A percentile compares a stretch with the other conserved stretches of the same genome.
Evolutionary conservation across 1,139 yeast genomes (phyloP).

Genomic region (Zygosaccharomyces sapae): DNA sequence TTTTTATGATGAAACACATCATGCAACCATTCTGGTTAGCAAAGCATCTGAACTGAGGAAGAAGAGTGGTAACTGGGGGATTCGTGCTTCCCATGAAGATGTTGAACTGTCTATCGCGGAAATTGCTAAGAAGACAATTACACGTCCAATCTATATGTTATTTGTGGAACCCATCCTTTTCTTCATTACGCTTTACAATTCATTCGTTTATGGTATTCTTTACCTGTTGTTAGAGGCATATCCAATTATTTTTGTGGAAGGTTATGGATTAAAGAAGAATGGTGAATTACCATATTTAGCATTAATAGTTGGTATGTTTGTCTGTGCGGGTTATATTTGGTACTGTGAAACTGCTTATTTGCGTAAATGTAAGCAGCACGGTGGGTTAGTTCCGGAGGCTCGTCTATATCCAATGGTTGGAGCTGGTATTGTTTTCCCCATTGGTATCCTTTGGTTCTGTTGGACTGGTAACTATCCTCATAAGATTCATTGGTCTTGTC

Average conservation of each 20-base stretch:
- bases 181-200: slow-evolving; percentile 65
- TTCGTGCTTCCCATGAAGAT: slow-evolving; percentile 79
- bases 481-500: slow-evolving; percentile 78
- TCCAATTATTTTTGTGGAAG: slow-evolving; percentile 64
- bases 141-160: slow-evolving; percentile 69
- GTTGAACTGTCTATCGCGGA: slow-evolving; percentile 57
- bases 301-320: slow-evolving; percentile 55
- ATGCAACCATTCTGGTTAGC: slow-evolving; percentile 50
- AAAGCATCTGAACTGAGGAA: slow-evolving; percentile 62
- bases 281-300: slow-evolving; percentile 58
- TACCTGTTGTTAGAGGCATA: slow-evolving; percentile 75
- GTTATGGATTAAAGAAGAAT: slow-evolving; percentile 47
- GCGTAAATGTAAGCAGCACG: slow-evolving; percentile 43
- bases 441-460: slow-evolving; percentile 78
- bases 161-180: slow-evolving; percentile 69
- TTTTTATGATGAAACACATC: slow-evolving; percentile 61
- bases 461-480: slow-evolving; percentile 77
- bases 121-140: slow-evolving; percentile 61
- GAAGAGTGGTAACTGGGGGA: slow-evolving; percentile 67
- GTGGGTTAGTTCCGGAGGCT: slow-evolving; percentile 69
- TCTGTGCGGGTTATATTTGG: slow-evolving; percentile 51
- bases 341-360: slow-evolving; percentile 40
- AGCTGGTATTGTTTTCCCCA: slow-evolving; percentile 67
- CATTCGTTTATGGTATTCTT: slow-evolving; percentile 79
- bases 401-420: slow-evolving; percentile 71